These are phyloP conservation scores for Pouteria campechiana DNA, from an alignment of 179 eudicot genomes.

Conservation along the genomic window DNA sequence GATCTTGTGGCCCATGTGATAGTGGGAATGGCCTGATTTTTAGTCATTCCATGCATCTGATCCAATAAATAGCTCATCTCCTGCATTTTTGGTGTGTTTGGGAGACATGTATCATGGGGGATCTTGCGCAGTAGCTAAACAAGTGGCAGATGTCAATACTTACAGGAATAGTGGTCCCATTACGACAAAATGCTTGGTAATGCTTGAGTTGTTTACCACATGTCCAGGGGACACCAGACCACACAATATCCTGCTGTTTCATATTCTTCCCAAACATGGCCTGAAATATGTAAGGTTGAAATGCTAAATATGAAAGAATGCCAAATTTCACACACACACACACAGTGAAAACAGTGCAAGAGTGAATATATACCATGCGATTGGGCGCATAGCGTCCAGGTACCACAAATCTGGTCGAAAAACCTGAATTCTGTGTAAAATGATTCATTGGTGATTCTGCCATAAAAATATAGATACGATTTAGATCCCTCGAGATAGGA, in stretches of 20 bases:
- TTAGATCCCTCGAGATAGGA: too few relatives aligned
- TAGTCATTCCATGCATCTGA: too few relatives aligned
- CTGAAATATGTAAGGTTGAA: slow-evolving; percentile 22
- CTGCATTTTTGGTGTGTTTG: too few relatives aligned
- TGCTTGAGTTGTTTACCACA: slow-evolving; percentile 93
- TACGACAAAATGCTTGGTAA: slow-evolving; percentile 69
- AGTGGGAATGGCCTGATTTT: too few relatives aligned
- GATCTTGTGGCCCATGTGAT: too few relatives aligned
- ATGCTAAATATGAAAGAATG: too few relatives aligned
- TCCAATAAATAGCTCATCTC: too few relatives aligned
- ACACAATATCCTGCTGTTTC: slow-evolving; percentile 57
- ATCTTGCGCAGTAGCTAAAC: too few relatives aligned
- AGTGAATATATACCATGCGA: slow-evolving; percentile 32
- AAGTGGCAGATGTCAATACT: slow-evolving; percentile 26
- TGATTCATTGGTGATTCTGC: slow-evolving; percentile 55
- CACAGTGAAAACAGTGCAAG: not conserved
- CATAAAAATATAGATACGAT: too few relatives aligned
- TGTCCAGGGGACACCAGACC: slow-evolving; percentile 81
- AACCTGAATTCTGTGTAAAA: slow-evolving; percentile 16
- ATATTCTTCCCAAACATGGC: slow-evolving; percentile 42
- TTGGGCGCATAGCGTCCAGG: slow-evolving; percentile 19
- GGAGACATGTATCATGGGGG: too few relatives aligned
- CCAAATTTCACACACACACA: not conserved
- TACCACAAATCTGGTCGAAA: slow-evolving; percentile 6
- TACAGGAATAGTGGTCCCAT: slow-evolving; percentile 72